phyloP scores from a whole-genome alignment of 1,284 basidiomycete species.

The Moesziomyces globuligerus region DNA sequence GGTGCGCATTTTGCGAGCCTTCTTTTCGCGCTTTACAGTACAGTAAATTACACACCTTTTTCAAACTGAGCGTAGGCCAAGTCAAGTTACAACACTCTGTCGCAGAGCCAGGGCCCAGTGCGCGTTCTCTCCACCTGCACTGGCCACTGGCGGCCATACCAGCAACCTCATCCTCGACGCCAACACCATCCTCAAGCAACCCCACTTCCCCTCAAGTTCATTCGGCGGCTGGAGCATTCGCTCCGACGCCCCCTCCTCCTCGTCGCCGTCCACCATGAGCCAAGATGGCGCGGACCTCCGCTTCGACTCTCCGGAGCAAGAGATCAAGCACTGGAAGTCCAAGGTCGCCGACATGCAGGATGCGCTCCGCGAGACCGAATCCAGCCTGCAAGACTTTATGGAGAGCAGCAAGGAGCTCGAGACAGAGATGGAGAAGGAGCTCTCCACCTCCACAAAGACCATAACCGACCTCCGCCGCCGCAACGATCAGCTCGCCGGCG shows the following conservation, averaged over 20 bases:
- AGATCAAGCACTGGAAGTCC: constrained; percentile 59
- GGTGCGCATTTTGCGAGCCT: too few relatives aligned
- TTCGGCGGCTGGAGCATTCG: constrained; percentile 14
- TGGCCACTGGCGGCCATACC: too few relatives aligned
- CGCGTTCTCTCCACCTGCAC: too few relatives aligned
- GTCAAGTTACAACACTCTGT: too few relatives aligned
- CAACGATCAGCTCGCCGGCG: constrained; percentile 53
- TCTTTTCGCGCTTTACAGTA: too few relatives aligned
- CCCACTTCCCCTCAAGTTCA: neutral
- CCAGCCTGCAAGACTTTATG: constrained; percentile 61
- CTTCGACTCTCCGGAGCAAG: constrained; percentile 56
- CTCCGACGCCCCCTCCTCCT: constrained; percentile 7
- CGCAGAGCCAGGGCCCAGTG: too few relatives aligned
- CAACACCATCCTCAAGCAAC: constrained; percentile 1
- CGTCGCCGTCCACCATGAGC: constrained; percentile 22
- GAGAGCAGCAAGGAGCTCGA: constrained; percentile 64
- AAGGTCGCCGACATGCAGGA: constrained; percentile 60
- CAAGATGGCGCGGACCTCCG: constrained; percentile 42
- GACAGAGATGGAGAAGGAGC: constrained; percentile 63
- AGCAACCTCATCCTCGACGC: neutral
- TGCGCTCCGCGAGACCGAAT: constrained; percentile 58
- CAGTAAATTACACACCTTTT: too few relatives aligned
- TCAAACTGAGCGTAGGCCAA: neutral
- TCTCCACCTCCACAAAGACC: constrained; percentile 45
- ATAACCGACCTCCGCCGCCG: constrained; percentile 48